phyloP scores from a whole-genome alignment of 345 rosid species.

The Dipteronia dyeriana region DNA sequence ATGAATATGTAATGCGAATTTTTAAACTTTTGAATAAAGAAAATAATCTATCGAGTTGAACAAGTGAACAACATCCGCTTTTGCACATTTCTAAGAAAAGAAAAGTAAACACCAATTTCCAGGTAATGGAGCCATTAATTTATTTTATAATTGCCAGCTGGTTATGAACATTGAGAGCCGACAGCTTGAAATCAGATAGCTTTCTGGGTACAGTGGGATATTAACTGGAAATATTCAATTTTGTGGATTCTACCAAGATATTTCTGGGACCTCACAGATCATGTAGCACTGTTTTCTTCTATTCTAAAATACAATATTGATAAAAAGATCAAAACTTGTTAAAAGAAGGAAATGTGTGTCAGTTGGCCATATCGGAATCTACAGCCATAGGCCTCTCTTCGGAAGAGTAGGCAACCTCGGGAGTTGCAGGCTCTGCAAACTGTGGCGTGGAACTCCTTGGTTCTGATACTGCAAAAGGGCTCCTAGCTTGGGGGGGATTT shows the following conservation, averaged over 20 bases:
- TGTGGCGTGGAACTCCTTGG: slow-evolving; percentile 36
- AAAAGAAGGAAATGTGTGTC: background rate
- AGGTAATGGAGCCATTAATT: slow-evolving; percentile 9
- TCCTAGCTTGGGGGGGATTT: slow-evolving; percentile 38
- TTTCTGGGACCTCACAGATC: background rate
- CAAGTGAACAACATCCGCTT: background rate
- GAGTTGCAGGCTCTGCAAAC: slow-evolving; percentile 30
- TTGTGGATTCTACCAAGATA: background rate
- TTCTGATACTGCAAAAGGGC: slow-evolving; percentile 44
- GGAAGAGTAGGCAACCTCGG: slow-evolving; percentile 38
- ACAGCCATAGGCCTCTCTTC: slow-evolving; percentile 46
- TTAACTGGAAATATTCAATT: background rate
- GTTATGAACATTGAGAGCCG: slow-evolving; percentile 3
- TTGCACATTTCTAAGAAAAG: slow-evolving; percentile 26
- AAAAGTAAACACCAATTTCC: slow-evolving; percentile 16
- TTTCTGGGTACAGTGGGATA: background rate
- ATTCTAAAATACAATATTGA: background rate
- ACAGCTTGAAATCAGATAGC: background rate
- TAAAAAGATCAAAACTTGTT: background rate
- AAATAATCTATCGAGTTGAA: background rate
- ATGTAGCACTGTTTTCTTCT: background rate
- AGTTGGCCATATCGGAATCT: slow-evolving; percentile 48
- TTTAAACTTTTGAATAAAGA: background rate
- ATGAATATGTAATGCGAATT: slow-evolving; percentile 24
- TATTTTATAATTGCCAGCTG: background rate